Evolutionary conservation across 1,284 basidiomycete genomes (phyloP).

Genomic region (Ganoderma leucocontextum): DNA sequence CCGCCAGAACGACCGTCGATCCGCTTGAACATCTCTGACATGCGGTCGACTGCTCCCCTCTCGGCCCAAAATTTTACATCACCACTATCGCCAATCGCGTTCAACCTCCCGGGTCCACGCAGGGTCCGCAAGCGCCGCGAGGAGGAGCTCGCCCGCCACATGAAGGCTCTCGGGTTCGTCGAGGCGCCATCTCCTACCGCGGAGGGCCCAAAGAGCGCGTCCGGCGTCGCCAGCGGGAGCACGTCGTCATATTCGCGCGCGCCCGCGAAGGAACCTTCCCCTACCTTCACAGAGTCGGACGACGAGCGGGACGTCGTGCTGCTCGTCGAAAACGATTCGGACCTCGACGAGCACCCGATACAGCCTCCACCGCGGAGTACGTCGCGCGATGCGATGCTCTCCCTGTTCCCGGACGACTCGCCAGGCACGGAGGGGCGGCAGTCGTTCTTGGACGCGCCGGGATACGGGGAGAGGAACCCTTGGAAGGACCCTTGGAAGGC

Average conservation of each 20-base stretch:
- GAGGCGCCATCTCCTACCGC: slow-evolving; percentile 19
- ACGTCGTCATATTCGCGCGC: neutral
- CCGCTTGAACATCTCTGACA: slow-evolving; percentile 19
- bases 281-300: slow-evolving; percentile 5
- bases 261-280: neutral
- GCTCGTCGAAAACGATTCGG: slow-evolving; percentile 22
- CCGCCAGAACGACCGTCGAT: slow-evolving; percentile 20
- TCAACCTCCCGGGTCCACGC: slow-evolving; percentile 27
- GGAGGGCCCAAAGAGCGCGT: neutral
- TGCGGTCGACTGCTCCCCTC: neutral
- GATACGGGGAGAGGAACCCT: neutral
- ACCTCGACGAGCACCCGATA: slow-evolving; percentile 12
- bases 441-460: neutral
- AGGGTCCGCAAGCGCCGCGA: slow-evolving; percentile 30
- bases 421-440: neutral
- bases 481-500: neutral
- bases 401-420: slow-evolving; percentile 20
- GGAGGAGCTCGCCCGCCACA: slow-evolving; percentile 27
- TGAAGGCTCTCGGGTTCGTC: slow-evolving; percentile 31
- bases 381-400: slow-evolving; percentile 29
- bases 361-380: slow-evolving; percentile 18
- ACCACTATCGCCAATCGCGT: slow-evolving; percentile 31
- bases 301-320: slow-evolving; percentile 29
- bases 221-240: neutral
- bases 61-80: neutral